Conservation (phyloP, 2,329 filamentous ascomycete genomes). For the Aureobasidium sp. region DNA sequence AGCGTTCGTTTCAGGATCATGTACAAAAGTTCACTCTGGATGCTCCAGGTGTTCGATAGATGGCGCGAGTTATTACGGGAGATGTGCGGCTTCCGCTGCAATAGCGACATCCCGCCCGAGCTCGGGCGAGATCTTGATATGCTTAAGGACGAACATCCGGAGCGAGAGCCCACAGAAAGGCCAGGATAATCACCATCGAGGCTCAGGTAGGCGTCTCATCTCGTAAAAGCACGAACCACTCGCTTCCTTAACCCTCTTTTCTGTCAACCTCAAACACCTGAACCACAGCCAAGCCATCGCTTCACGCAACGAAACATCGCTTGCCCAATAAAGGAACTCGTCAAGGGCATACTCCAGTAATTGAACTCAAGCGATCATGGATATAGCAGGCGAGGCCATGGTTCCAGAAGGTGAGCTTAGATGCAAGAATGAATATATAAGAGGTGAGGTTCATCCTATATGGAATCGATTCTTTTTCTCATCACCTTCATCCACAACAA, state of each 20-base stretch:
- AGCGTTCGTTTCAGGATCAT: constrained; percentile 1
- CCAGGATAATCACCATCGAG: not conserved
- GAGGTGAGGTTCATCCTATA: not conserved
- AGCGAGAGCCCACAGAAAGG: not conserved
- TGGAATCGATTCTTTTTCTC: constrained; percentile 1
- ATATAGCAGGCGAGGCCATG: not conserved
- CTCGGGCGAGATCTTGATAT: not conserved
- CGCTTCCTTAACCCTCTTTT: not conserved
- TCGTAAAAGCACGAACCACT: not conserved
- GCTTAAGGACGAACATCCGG: not conserved
- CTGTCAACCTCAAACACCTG: constrained; percentile 11
- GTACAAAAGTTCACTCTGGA: not conserved
- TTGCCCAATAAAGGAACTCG: not conserved
- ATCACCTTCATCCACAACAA: constrained; percentile 10
- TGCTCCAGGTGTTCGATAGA: not conserved
- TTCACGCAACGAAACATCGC: constrained; percentile 11
- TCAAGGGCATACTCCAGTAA: not conserved
- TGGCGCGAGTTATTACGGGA: not conserved
- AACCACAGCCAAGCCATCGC: constrained; percentile 9
- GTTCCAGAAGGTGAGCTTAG: not conserved
- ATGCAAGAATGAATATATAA: constrained; percentile 3
- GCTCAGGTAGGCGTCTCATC: constrained; percentile 3
- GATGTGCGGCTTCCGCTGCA: not conserved
- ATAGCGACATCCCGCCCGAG: not conserved
- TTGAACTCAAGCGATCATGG: not conserved